Percentiles rank a stretch among this genome's conserved stretches.
Evolutionary conservation across 805 yeast genomes (phyloP).

Genomic region (Hanseniaspora thailandica): DNA sequence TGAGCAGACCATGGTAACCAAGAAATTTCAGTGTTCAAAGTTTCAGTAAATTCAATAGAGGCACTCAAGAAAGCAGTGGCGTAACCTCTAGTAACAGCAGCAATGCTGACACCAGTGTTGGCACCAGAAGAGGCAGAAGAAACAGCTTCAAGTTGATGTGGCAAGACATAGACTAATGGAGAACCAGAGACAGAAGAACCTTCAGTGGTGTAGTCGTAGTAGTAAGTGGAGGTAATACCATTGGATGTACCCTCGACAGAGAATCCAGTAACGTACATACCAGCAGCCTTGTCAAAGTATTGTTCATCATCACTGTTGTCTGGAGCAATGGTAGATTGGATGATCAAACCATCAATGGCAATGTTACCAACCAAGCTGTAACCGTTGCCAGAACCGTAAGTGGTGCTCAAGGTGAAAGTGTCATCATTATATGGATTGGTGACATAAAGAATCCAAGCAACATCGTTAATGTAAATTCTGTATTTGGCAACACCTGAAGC

Average conservation of each 20-base stretch:
- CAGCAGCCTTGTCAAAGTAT: slow-evolving; percentile 56
- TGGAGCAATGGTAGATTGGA: slow-evolving; percentile 45
- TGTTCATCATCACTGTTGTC: slow-evolving; percentile 29
- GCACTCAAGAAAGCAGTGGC: slow-evolving; percentile 38
- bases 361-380: slow-evolving; percentile 30
- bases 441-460: slow-evolving; percentile 43
- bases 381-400: slow-evolving; percentile 28
- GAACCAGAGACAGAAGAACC: slow-evolving; percentile 40
- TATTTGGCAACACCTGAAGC: slow-evolving; percentile 39
- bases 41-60: slow-evolving; percentile 31
- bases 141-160: slow-evolving; percentile 40
- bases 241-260: slow-evolving; percentile 36
- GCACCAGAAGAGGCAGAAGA: slow-evolving; percentile 23
- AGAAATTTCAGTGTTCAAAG: slow-evolving; percentile 31
- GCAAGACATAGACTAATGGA: slow-evolving; percentile 42
- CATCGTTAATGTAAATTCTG: slow-evolving; percentile 37
- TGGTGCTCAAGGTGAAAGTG: slow-evolving; percentile 19
- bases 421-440: slow-evolving; percentile 28
- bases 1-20: slow-evolving; percentile 37
- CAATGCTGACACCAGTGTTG: slow-evolving; percentile 34
- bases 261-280: slow-evolving; percentile 47
- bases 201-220: slow-evolving; percentile 36
- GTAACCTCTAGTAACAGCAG: slow-evolving; percentile 41
- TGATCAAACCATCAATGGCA: slow-evolving; percentile 30
- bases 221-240: slow-evolving; percentile 38